A percentile compares a stretch with the other conserved stretches of the same genome.
Evolutionary conservation across 768 basidiomycete species (phyloP).

Genomic region (Tylopilus sp.): DNA sequence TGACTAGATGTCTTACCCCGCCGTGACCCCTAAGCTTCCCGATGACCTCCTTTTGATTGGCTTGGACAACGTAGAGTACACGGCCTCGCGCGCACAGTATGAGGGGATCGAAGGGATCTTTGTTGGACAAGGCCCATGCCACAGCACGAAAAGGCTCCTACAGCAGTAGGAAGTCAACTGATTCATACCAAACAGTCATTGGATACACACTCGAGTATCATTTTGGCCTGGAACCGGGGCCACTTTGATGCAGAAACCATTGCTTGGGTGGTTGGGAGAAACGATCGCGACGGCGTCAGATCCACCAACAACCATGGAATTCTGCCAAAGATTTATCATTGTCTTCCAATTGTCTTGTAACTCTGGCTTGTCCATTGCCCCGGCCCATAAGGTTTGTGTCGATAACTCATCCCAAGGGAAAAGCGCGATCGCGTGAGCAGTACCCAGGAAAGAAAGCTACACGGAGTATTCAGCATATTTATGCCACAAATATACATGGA

Average conservation of each 20-base stretch:
- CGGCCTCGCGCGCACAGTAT: constrained; percentile 53
- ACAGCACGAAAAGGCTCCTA: constrained; percentile 34
- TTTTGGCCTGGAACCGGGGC: constrained; percentile 22
- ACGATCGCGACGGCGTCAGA: constrained; percentile 36
- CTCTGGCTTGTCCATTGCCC: constrained; percentile 31
- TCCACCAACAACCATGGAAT: constrained; percentile 50
- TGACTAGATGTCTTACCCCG: constrained; percentile 46
- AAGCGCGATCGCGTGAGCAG: constrained; percentile 38
- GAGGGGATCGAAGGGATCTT: constrained; percentile 50
- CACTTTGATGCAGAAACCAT: constrained; percentile 34
- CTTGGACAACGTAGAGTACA: constrained; percentile 54
- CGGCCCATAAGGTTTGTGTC: constrained; percentile 40
- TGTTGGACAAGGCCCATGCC: constrained; percentile 56
- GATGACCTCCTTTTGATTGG: constrained; percentile 36
- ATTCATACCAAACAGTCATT: neutral
- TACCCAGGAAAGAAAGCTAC: constrained; percentile 33
- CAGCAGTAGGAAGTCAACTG: constrained; percentile 6
- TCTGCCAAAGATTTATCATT: constrained; percentile 46
- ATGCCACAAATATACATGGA: neutral
- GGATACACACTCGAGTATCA: constrained; percentile 16
- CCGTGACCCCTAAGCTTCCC: constrained; percentile 67
- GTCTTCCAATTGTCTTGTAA: constrained; percentile 39
- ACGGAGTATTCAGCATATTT: constrained; percentile 8
- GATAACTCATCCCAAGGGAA: constrained; percentile 41
- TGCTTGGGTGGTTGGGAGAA: constrained; percentile 21